These are phyloP conservation scores for Scytalidium lignicola DNA, from an alignment of 2,329 filamentous ascomycete genomes.

Conservation along the genomic window DNA sequence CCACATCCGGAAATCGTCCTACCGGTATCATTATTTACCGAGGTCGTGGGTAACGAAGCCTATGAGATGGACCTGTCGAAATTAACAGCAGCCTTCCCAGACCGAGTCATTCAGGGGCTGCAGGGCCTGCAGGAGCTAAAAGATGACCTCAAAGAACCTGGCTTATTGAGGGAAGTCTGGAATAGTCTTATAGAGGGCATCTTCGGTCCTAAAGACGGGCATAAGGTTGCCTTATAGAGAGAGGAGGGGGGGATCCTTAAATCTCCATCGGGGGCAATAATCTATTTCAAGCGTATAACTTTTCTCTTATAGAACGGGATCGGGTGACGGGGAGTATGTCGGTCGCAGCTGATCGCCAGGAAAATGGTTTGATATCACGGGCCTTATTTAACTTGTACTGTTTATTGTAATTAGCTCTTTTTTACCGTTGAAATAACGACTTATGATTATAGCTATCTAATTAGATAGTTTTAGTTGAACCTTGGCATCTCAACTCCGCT, in stretches of 20 bases:
- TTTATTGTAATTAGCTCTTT: background rate
- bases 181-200: constrained; percentile 52
- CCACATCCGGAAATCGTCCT: constrained; percentile 49
- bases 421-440: background rate
- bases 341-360: background rate
- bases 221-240: background rate
- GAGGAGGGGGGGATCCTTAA: too few species aligned
- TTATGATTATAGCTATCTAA: background rate
- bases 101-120: constrained; percentile 35
- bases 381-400: background rate
- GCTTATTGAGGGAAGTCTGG: constrained; percentile 52
- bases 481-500: background rate
- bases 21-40: constrained; percentile 44
- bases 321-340: background rate
- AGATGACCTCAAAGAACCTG: constrained; percentile 29
- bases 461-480: background rate
- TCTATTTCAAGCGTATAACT: background rate
- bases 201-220: constrained; percentile 16
- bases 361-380: background rate
- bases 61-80: constrained; percentile 50
- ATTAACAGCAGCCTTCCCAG: constrained; percentile 33
- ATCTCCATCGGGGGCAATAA: background rate
- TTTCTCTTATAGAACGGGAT: background rate
- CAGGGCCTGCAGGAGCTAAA: constrained; percentile 21
- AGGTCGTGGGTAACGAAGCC: constrained; percentile 45